A percentile compares a stretch with the other conserved stretches of the same genome.
Evolutionary conservation across 2,329 filamentous ascomycete genomes (phyloP).

Genomic region (Fusarium buharicum): DNA sequence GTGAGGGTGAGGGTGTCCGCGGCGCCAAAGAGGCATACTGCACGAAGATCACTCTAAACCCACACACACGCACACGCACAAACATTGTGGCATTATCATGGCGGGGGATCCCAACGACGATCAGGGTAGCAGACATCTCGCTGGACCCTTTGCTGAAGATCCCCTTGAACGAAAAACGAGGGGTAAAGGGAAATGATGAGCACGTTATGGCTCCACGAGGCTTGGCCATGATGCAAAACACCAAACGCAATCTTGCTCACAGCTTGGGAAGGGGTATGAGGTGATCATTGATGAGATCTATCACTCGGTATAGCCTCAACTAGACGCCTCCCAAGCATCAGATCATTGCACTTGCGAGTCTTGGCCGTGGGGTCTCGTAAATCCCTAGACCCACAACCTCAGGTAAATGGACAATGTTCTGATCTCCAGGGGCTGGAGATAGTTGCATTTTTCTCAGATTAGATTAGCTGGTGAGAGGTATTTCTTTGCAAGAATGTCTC

Average conservation of each 20-base stretch:
- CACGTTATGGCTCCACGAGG: slow-evolving; percentile 5
- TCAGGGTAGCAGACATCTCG: slow-evolving; percentile 33
- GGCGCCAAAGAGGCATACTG: slow-evolving; percentile 12
- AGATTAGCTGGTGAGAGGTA: slow-evolving; percentile 3
- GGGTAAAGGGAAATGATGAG: slow-evolving; percentile 1
- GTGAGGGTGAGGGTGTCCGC: slow-evolving; percentile 23
- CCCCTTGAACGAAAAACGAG: background rate
- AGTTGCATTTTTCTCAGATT: slow-evolving; percentile 26
- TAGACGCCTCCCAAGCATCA: slow-evolving; percentile 12
- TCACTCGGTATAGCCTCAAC: slow-evolving; percentile 24
- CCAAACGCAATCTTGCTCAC: slow-evolving; percentile 13
- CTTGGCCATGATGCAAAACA: slow-evolving; percentile 29
- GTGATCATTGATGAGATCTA: slow-evolving; percentile 20
- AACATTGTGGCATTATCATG: slow-evolving; percentile 24
- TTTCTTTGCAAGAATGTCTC: background rate
- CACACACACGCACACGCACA: slow-evolving; percentile 25
- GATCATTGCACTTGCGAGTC: slow-evolving; percentile 23
- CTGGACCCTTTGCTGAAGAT: slow-evolving; percentile 28
- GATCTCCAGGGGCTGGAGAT: slow-evolving; percentile 31
- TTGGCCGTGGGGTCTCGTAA: slow-evolving; percentile 20
- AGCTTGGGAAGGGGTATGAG: slow-evolving; percentile 7
- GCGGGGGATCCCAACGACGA: slow-evolving; percentile 18
- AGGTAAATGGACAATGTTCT: slow-evolving; percentile 5
- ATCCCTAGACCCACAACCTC: slow-evolving; percentile 16
- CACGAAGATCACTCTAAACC: slow-evolving; percentile 26